Conservation (phyloP, 1,284 basidiomycete genomes). For the Cryptococcus wingfieldii region DNA sequence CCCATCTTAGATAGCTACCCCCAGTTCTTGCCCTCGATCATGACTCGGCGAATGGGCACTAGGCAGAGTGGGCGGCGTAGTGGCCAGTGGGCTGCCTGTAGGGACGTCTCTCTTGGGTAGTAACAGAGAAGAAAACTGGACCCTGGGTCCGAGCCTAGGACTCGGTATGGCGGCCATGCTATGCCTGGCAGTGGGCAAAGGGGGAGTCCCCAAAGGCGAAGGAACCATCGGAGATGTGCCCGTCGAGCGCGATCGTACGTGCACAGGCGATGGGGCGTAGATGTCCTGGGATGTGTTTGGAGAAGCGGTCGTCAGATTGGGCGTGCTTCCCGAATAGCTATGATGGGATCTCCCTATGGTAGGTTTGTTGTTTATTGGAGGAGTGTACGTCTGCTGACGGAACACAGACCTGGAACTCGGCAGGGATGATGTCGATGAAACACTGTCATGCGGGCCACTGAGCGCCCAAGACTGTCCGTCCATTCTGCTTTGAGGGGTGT, state of each 20-base stretch:
- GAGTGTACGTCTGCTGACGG: background rate
- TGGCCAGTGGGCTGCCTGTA: background rate
- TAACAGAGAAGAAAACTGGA: background rate
- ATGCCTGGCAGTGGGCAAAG: background rate
- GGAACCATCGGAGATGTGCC: background rate
- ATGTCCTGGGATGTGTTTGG: background rate
- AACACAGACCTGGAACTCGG: background rate
- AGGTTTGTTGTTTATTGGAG: background rate
- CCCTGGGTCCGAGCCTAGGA: background rate
- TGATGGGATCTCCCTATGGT: too few relatives aligned
- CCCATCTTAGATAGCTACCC: background rate
- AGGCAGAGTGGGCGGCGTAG: background rate
- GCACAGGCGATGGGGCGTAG: background rate
- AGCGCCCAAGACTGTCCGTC: background rate
- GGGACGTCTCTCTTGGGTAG: background rate
- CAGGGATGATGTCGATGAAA: background rate
- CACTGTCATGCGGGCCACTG: background rate
- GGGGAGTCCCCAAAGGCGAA: background rate
- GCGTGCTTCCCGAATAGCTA: too few relatives aligned
- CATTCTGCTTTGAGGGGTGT: background rate
- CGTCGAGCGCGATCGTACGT: background rate
- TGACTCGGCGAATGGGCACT: background rate
- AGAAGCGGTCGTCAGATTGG: background rate
- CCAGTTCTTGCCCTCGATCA: background rate
- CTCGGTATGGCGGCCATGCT: background rate